Base-by-base conservation (phyloP, 805 yeast species). In the Candida nonsorbophila region DNA sequence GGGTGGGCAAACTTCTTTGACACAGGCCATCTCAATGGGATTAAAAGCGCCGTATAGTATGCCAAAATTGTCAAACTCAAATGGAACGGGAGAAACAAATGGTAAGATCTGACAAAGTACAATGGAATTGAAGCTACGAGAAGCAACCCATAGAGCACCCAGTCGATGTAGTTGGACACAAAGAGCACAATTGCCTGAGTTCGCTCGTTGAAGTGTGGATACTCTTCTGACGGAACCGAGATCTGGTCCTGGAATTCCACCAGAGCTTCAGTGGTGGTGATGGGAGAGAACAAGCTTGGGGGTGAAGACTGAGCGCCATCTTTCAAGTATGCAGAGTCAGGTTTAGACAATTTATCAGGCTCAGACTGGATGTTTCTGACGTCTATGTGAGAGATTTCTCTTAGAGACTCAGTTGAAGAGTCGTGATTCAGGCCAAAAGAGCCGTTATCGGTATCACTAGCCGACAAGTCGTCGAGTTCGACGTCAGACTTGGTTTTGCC, bases 1-100 rank as follows among this genome's bases (percentile, higher is more conserved):
- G 94, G 94, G 46, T 84, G 92, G 10, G 82, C 63, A 61, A 69
- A 47, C 55, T 67, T 47, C 65, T 69, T 55, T 44, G 70, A 34
- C 44, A 62, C 14, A 58, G 73, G 43, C 77, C 51, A 61, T 22
- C 44, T 51, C 28, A 51, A 48, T 3, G 79, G 67, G 13, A 72
- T 59, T 14, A 67, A 53, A 20, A 72, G 45, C 20, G 79, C 73
- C 7, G 61, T 39, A 35, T 70, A 66, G 49, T 78, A 83, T 14
- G 77, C 57, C 22, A 77, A 40, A 3, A 82, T 70, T 1, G 83
- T 74, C 20, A 79, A 56, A 13, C 77, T 69, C 29, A 81, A 51
- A 31, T 84, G 87, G 33, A 77, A 69, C 7, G 79, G 77, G 50
- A 82, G 56, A 34, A 74, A 69, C 28, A 76, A 71, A 34, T 73